Evolutionary conservation across 805 yeast genomes (phyloP), one percentile per base, ranked within the genome.

Genomic region (Schizosaccharomyces osmophilus): DNA sequence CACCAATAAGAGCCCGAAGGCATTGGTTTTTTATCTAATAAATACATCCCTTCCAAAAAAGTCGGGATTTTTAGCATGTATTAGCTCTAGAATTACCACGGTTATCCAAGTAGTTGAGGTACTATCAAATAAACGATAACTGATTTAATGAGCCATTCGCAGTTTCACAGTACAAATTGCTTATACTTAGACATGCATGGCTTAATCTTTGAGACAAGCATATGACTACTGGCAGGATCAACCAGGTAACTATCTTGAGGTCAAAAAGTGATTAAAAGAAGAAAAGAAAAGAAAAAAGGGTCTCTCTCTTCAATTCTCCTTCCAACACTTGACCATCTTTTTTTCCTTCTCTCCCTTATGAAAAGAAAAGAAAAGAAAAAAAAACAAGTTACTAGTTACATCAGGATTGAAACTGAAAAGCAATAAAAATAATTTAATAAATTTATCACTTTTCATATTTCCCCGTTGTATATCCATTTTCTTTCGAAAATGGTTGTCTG

Each of bases 161-260:
- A 73, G 75, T 74, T 73, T 73, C 77, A 74, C 76, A 74, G 74
- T 72, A 71, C 73, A 72, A 66, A 70, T 70, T 72, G 76, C 75
- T 74, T 73, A 73, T 73, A 73, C 77, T 74, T 74, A 73, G 76
- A 73, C 77, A 73, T 71, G 68, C 75, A 74, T 74, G 75, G 77
- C 77, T 73, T 73, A 73, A 74, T 74, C 77, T 74, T 74, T 74
- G 77, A 73, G 77, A 74, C 77, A 74, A 74, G 77, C 77, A 74
- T 74, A 74, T 73, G 76, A 74, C 76, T 74, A 74, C 77, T 74
- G 76, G 76, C 76, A 74, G 76, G 76, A 74, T 74, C 77, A 74
- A 74, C 76, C 76, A 73, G 76, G 72, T 73, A 74, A 73, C 71
- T 69, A 66, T 64, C 65, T 15, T 54, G n/a, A 43, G 32, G 32